Conservation (phyloP, 495 filamentous ascomycete species). For the Penicillium fimorum region DNA sequence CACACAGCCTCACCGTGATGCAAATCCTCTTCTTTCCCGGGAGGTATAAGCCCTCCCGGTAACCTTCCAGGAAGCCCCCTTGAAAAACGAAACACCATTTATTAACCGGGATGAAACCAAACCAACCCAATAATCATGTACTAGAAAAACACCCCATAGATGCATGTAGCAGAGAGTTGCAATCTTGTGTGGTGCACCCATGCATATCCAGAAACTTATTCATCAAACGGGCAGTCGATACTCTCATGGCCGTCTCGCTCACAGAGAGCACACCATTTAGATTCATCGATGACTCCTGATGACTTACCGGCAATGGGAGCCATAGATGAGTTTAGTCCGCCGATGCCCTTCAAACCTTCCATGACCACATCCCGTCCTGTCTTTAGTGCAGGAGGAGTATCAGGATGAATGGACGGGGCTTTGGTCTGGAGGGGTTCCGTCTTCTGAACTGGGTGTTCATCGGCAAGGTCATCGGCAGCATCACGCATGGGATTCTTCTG, state of each 20-base stretch:
- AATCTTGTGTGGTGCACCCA: conserved; percentile 8
- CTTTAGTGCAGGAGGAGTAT: conserved; percentile 31
- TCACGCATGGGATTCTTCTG: conserved; percentile 23
- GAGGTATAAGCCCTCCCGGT: background rate
- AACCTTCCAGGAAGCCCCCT: background rate
- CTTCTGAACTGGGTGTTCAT: conserved; percentile 11
- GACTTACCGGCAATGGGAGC: conserved; percentile 71
- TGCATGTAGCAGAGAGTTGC: conserved; percentile 13
- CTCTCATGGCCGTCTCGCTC: conserved; percentile 95
- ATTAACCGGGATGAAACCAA: background rate
- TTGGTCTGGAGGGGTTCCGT: conserved; percentile 13
- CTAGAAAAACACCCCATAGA: conserved; percentile 13
- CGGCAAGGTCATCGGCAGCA: conserved; percentile 19
- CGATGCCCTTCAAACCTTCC: conserved; percentile 64
- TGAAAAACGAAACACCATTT: conserved; percentile 2
- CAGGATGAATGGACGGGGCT: conserved; percentile 16
- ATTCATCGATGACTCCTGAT: conserved; percentile 71
- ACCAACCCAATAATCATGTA: conserved; percentile 18
- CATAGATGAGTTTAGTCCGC: conserved; percentile 39
- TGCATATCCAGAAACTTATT: conserved; percentile 52
- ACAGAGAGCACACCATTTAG: conserved; percentile 96
- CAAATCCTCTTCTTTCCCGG: background rate
- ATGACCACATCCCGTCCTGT: conserved; percentile 55
- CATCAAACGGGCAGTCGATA: conserved; percentile 92
- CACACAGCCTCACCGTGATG: background rate